phyloP scores from a whole-genome alignment of 2,329 filamentous ascomycete genomes.

The Rachicladosporium sp. region DNA sequence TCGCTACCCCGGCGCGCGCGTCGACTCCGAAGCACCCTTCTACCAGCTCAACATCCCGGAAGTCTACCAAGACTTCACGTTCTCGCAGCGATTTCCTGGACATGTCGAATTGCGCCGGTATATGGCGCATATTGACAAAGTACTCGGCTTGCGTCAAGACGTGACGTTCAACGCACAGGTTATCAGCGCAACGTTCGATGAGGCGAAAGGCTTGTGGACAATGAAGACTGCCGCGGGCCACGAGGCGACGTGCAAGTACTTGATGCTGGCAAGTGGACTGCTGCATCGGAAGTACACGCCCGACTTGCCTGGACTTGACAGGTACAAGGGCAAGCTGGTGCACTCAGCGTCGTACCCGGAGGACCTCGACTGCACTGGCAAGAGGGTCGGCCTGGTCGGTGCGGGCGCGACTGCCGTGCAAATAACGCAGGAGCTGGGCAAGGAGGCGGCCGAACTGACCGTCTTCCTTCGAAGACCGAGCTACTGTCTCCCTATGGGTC shows the following conservation, averaged over 20 bases:
- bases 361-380: constrained; percentile 22
- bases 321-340: constrained; percentile 26
- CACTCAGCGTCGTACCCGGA: constrained; percentile 31
- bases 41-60: constrained; percentile 35
- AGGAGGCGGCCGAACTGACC: constrained; percentile 27
- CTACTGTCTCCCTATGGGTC: constrained; percentile 49
- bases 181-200: constrained; percentile 40
- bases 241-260: constrained; percentile 19
- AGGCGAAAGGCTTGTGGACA: constrained; percentile 35
- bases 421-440: constrained; percentile 22
- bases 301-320: constrained; percentile 22
- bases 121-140: constrained; percentile 48
- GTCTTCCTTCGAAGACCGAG: constrained; percentile 59
- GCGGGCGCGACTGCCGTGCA: constrained; percentile 33
- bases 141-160: constrained; percentile 44
- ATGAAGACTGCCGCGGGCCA: constrained; percentile 36
- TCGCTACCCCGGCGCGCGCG: constrained; percentile 30
- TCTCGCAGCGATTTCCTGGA: constrained; percentile 24
- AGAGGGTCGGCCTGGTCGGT: constrained; percentile 30
- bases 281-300: constrained; percentile 28
- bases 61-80: constrained; percentile 44
- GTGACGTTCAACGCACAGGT: constrained; percentile 45
- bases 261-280: constrained; percentile 28
- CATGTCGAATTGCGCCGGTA: constrained; percentile 39
- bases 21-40: constrained; percentile 35